A percentile compares a stretch with the other conserved stretches of the same genome.
Conservation (phyloP, 2,329 filamentous ascomycete genomes). For the Rhynchosporium graminicola region DNA sequence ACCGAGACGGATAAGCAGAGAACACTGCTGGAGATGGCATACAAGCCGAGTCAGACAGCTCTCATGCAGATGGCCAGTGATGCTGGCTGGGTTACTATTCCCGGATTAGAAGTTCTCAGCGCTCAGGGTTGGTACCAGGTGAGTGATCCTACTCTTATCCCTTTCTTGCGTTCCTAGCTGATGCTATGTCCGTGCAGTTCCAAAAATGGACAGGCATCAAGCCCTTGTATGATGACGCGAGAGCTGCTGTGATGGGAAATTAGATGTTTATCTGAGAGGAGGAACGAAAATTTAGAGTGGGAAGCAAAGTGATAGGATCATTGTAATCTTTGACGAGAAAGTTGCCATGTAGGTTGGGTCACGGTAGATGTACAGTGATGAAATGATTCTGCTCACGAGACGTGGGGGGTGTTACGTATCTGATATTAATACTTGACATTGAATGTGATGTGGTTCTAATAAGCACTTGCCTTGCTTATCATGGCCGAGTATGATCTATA, state of each 20-base stretch:
- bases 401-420: too few relatives aligned
- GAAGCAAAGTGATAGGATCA: background rate
- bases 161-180: background rate
- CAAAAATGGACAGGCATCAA: constrained; percentile 82
- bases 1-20: constrained; percentile 43
- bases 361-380: background rate
- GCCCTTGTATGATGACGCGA: constrained; percentile 70
- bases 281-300: background rate
- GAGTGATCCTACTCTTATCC: constrained; percentile 40
- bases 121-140: constrained; percentile 90
- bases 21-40: constrained; percentile 91
- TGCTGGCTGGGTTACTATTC: constrained; percentile 78
- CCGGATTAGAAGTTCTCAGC: constrained; percentile 84
- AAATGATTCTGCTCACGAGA: too few relatives aligned
- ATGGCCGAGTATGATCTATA: too few relatives aligned
- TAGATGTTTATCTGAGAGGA: background rate
- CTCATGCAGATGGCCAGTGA: constrained; percentile 81
- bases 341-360: background rate
- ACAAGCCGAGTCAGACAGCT: constrained; percentile 81
- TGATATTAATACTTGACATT: too few relatives aligned
- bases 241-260: constrained; percentile 54
- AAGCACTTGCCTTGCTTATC: too few relatives aligned
- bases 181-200: constrained; percentile 53
- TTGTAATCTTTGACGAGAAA: background rate
- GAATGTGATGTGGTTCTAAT: too few relatives aligned